phyloP scores from a whole-genome alignment of 768 basidiomycete genomes.

The Lentinula edodes region DNA sequence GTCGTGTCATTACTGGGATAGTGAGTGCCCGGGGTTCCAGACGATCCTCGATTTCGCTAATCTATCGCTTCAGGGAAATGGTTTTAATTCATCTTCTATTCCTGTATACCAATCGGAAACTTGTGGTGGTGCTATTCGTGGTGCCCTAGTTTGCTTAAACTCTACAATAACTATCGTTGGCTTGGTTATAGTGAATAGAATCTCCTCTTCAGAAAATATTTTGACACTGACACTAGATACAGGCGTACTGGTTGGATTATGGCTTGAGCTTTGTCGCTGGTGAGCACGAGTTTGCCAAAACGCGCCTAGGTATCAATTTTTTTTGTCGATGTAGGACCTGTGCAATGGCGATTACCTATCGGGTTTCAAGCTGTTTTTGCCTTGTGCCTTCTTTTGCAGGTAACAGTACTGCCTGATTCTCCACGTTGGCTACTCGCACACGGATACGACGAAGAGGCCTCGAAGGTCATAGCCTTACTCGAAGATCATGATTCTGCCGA shows the following conservation, averaged over 20 bases:
- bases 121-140: constrained; percentile 28
- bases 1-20: constrained; percentile 31
- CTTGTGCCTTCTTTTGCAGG: constrained; percentile 28
- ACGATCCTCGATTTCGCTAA: not conserved
- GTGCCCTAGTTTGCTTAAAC: constrained; percentile 29
- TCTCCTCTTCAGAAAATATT: not conserved
- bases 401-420: constrained; percentile 29
- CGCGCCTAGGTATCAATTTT: constrained; percentile 12
- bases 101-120: constrained; percentile 37
- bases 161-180: constrained; percentile 34
- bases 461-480: constrained; percentile 27
- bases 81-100: constrained; percentile 35
- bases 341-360: constrained; percentile 22
- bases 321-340: constrained; percentile 7
- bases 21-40: constrained; percentile 12
- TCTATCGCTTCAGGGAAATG: constrained; percentile 21
- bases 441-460: constrained; percentile 27
- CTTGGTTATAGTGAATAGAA: constrained; percentile 27
- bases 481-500: constrained; percentile 24
- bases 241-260: constrained; percentile 37
- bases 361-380: constrained; percentile 37
- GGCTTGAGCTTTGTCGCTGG: constrained; percentile 31
- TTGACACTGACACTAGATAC: not conserved
- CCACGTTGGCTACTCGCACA: constrained; percentile 37
- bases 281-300: constrained; percentile 13